A percentile compares a stretch with the other conserved stretches of the same genome.
Conservation (phyloP, 495 filamentous ascomycete species). For the Penicillium lividum region DNA sequence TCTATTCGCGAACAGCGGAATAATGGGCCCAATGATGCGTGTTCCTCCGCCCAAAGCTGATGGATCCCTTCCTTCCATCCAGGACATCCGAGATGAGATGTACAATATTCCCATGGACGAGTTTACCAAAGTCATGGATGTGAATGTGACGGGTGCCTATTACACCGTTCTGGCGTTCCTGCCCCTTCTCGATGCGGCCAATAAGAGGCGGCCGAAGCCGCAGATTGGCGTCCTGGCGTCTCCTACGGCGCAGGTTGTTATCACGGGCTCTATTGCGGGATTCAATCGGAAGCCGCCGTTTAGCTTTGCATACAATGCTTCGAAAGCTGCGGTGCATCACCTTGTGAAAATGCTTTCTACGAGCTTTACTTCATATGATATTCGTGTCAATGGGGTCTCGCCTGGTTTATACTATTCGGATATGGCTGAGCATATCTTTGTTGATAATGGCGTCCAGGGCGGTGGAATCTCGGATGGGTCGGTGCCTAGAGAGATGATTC, state of each 20-base stretch:
- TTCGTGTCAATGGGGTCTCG: constrained; percentile 65
- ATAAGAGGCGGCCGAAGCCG: constrained; percentile 45
- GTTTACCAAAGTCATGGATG: constrained; percentile 56
- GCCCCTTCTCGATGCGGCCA: constrained; percentile 61
- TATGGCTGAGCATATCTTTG: constrained; percentile 50
- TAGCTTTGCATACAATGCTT: constrained; percentile 62
- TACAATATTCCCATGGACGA: constrained; percentile 55
- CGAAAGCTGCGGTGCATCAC: constrained; percentile 65
- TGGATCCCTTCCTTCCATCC: constrained; percentile 39
- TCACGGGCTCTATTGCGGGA: constrained; percentile 62
- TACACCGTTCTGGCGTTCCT: constrained; percentile 66
- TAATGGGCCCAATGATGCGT: constrained; percentile 53
- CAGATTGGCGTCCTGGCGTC: constrained; percentile 40
- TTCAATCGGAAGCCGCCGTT: constrained; percentile 57
- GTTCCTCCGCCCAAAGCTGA: constrained; percentile 29
- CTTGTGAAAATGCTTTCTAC: constrained; percentile 63
- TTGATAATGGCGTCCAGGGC: constrained; percentile 17
- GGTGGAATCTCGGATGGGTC: constrained; percentile 40
- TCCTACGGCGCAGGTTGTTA: constrained; percentile 62
- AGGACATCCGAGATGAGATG: constrained; percentile 54
- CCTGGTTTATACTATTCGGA: constrained; percentile 67
- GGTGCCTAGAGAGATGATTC: constrained; percentile 48
- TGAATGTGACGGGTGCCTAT: constrained; percentile 62
- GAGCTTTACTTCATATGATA: constrained; percentile 54
- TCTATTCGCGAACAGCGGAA: constrained; percentile 67